phyloP scores from a whole-genome alignment of 495 filamentous ascomycete genomes.

The Barbatosphaeria neglecta region DNA sequence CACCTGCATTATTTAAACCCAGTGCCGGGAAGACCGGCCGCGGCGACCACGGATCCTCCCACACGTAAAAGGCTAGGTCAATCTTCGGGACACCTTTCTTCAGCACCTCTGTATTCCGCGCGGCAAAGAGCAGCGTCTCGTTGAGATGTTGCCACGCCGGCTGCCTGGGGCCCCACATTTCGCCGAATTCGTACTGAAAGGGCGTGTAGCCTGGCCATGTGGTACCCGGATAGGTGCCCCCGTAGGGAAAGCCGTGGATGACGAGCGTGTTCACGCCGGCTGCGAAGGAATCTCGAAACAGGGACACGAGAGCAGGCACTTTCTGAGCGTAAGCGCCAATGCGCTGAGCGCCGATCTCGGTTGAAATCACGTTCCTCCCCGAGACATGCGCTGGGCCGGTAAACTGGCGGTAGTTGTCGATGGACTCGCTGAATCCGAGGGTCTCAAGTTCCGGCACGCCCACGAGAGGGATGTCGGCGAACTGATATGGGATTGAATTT shows the following conservation, averaged over 20 bases:
- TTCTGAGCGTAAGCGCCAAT: conserved; percentile 18
- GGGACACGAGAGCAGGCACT: conserved; percentile 13
- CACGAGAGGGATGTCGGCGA: conserved; percentile 21
- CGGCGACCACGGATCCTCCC: conserved; percentile 7
- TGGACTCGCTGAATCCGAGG: conserved; percentile 23
- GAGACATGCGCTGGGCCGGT: conserved; percentile 30
- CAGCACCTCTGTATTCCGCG: conserved; percentile 22
- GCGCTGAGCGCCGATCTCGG: conserved; percentile 23
- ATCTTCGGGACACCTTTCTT: conserved; percentile 28
- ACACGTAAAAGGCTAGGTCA: conserved; percentile 29
- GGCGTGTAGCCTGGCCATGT: conserved; percentile 40
- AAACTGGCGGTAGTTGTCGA: conserved; percentile 37
- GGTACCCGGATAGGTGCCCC: conserved; percentile 21
- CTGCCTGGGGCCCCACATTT: conserved; percentile 29
- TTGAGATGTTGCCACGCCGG: conserved; percentile 31
- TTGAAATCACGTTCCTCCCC: conserved; percentile 26
- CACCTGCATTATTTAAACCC: conserved; percentile 8
- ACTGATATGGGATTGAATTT: background rate
- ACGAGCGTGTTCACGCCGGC: conserved; percentile 35
- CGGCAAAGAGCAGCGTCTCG: conserved; percentile 28
- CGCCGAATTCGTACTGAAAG: conserved; percentile 30
- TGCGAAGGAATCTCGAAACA: conserved; percentile 21
- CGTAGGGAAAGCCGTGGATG: conserved; percentile 34
- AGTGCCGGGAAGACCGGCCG: conserved; percentile 4
- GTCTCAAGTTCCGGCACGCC: conserved; percentile 38